Evolutionary conservation across 1,284 basidiomycete species (phyloP).

Genomic region (Pseudozyma hubeiensis): DNA sequence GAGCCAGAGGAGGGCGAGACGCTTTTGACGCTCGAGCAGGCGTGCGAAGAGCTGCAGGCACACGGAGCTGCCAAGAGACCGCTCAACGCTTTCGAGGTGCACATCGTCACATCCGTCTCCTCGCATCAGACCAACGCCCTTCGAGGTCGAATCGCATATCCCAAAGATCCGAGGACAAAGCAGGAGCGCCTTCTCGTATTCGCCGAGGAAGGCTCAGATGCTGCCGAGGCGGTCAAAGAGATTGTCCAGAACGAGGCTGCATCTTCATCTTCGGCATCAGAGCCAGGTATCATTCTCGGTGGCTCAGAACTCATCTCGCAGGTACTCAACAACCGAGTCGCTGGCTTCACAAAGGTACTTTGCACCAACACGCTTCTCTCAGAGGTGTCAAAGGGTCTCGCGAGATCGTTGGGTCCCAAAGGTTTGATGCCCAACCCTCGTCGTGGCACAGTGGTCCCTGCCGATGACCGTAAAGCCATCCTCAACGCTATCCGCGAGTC

Average conservation of each 20-base stretch:
- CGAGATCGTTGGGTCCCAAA: constrained; percentile 89
- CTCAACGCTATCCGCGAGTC: constrained; percentile 78
- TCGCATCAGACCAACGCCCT: constrained; percentile 67
- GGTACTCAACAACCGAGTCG: constrained; percentile 58
- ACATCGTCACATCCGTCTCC: constrained; percentile 64
- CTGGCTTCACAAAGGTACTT: constrained; percentile 77
- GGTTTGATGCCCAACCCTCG: constrained; percentile 95
- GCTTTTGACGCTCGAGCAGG: constrained; percentile 46
- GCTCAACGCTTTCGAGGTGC: constrained; percentile 63
- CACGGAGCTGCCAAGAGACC: constrained; percentile 45
- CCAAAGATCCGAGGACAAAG: constrained; percentile 60
- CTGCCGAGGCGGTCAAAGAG: constrained; percentile 50
- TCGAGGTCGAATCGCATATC: constrained; percentile 62
- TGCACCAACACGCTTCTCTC: constrained; percentile 84
- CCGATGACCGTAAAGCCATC: constrained; percentile 77
- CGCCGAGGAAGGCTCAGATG: constrained; percentile 63
- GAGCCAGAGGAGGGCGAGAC: constrained; percentile 45
- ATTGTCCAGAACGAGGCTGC: constrained; percentile 38
- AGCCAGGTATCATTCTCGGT: constrained; percentile 54
- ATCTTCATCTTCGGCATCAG: constrained; percentile 19
- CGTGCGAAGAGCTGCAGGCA: constrained; percentile 40
- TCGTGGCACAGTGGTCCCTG: constrained; percentile 87
- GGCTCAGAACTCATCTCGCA: constrained; percentile 63
- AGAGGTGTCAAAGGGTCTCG: constrained; percentile 77
- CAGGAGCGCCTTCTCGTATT: constrained; percentile 65